These are phyloP conservation scores for Penicillium canescens DNA, from an alignment of 495 filamentous ascomycete genomes.

Conservation along the genomic window DNA sequence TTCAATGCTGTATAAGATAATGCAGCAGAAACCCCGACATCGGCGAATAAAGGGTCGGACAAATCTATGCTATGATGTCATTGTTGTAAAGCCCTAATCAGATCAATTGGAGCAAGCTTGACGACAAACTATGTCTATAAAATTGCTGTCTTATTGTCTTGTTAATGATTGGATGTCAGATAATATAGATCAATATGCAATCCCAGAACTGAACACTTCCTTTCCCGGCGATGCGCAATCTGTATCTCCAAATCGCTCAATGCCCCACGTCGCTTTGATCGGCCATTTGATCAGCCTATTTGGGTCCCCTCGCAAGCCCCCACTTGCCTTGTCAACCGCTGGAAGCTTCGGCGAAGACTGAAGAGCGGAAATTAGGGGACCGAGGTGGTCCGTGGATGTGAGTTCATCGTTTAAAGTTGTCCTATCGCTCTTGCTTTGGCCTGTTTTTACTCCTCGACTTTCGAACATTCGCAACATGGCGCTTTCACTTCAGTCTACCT, in stretches of 20 bases:
- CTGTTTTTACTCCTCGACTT: neutral
- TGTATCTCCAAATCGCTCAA: neutral
- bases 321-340: constrained; percentile 15
- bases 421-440: neutral
- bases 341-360: constrained; percentile 1
- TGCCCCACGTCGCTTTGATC: constrained; percentile 13
- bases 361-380: constrained; percentile 11
- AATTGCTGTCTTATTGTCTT: too few species aligned
- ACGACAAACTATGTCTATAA: neutral
- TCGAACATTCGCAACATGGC: constrained; percentile 47
- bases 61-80: too few species aligned
- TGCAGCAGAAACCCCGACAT: too few species aligned
- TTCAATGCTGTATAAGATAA: too few species aligned
- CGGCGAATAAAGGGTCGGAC: too few species aligned
- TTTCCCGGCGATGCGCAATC: neutral
- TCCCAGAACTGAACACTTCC: neutral
- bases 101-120: constrained; percentile 4
- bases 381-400: constrained; percentile 14
- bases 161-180: too few species aligned
- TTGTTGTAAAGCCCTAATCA: neutral
- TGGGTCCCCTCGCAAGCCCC: constrained; percentile 2
- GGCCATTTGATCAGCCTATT: constrained; percentile 11
- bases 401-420: constrained; percentile 8
- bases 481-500: constrained; percentile 60
- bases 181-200: too few species aligned